Conservation (phyloP, 257 asterid genomes). For the Cruciata laevipes region DNA sequence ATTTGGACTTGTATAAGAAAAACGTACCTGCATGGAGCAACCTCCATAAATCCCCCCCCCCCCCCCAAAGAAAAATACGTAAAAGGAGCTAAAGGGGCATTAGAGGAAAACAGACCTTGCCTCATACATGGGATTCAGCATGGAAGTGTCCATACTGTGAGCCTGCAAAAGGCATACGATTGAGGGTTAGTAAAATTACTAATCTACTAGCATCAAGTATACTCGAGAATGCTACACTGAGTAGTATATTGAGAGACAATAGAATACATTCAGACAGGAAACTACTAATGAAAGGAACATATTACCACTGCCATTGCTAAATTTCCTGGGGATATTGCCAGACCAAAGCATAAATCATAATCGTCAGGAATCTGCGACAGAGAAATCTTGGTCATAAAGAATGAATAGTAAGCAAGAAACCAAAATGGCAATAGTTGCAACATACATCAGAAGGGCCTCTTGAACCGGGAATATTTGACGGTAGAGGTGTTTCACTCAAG, state of each 20-base stretch:
- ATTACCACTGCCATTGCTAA: conserved; percentile 83
- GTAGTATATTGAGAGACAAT: background rate
- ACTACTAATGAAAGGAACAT: conserved; percentile 8
- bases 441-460: conserved; percentile 61
- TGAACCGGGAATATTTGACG: conserved; percentile 49
- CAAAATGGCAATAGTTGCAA: conserved; percentile 13
- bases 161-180: conserved; percentile 41
- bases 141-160: conserved; percentile 52
- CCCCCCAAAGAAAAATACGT: too few relatives aligned
- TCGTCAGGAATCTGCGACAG: conserved; percentile 54
- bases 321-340: conserved; percentile 84
- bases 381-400: conserved; percentile 16
- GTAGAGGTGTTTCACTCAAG: conserved; percentile 53
- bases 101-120: conserved; percentile 44
- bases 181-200: background rate
- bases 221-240: background rate
- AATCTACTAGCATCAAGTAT: background rate
- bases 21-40: too few relatives aligned
- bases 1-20: too few relatives aligned
- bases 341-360: conserved; percentile 80
- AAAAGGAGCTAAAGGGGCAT: background rate
- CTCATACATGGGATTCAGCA: conserved; percentile 79
- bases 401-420: conserved; percentile 7
- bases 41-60: too few relatives aligned
- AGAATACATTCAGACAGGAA: background rate